Base-by-base conservation (phyloP, 2,329 filamentous ascomycete species). In the Cercospora janseana region DNA sequence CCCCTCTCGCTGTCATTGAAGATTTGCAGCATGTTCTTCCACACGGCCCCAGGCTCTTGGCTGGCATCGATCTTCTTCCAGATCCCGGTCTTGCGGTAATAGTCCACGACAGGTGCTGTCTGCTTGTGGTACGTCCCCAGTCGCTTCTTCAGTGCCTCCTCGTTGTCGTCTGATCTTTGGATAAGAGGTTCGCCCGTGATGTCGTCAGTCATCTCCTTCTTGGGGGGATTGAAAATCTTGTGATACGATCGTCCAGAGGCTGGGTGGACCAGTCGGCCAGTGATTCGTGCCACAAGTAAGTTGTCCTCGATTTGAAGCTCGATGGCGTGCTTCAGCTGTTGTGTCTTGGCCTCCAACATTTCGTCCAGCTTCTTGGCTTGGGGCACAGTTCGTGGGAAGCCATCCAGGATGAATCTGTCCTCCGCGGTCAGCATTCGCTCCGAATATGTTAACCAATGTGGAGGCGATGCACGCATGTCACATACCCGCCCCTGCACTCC, bases 181-280 rank as follows among this genome's bases (percentile, higher is more conserved):
- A 97, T 87, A 62, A 98, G 79, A 41, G 92, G 91, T 80, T 98
- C 93, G 72, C 93, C 93, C 15, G 93, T 97, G 61, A 96, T 74
- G 72, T 98, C 93, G 73, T 98, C 93, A 70, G 84, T 95, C 93
- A 97, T 97, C 60, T 81, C 66, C 64, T 83, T 75, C 83, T 96
- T 95, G 66, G 93, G 93, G 44, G 93, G 93, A 82, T 96, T 97
- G 85, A 98, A 98, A 72, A 93, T 87, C 75, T 86, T 93, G 83
- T 98, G 93, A 79, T 98, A 98, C 62, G 88, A 90, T 68, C 93
- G 90, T 60, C 93, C 93, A 49, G 91, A 96, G 45, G 92, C 92
- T 51, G 92, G 92, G 80, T 98, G 93, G 64, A 98, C 79, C 56
- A 98, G 80, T 66, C 93, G 92, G 66, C 93, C 93, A 55, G 93